Conservation (phyloP, 2,329 filamentous ascomycete species). For the Exophiala xenobiotica region DNA sequence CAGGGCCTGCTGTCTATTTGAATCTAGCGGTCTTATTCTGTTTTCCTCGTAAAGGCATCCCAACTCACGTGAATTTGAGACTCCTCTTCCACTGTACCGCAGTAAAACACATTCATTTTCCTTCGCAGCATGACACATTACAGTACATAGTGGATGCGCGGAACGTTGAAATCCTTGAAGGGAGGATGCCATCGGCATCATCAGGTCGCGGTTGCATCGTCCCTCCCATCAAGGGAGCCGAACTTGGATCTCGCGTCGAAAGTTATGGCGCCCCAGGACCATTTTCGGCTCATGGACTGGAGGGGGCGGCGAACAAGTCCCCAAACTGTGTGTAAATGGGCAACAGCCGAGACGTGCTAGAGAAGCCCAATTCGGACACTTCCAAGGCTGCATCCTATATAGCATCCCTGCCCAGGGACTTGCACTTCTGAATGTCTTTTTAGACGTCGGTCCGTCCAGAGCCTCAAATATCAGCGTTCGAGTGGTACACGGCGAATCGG, state of each 20-base stretch:
- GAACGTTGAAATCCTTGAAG: not conserved
- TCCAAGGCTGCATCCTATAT: slow-evolving; percentile 6
- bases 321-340: slow-evolving; percentile 1
- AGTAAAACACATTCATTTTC: not conserved
- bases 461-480: slow-evolving; percentile 8
- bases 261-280: slow-evolving; percentile 1
- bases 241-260: slow-evolving; percentile 7
- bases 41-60: not conserved
- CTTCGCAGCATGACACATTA: not conserved
- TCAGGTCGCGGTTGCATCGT: not conserved
- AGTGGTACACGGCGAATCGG: slow-evolving; percentile 7
- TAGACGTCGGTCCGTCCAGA: slow-evolving; percentile 4
- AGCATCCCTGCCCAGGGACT: slow-evolving; percentile 2
- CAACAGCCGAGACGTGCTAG: slow-evolving; percentile 5
- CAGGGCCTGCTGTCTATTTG: not conserved
- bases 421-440: slow-evolving; percentile 6
- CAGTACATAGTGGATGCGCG: not conserved
- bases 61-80: not conserved
- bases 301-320: not conserved
- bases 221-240: not conserved
- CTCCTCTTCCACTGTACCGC: not conserved
- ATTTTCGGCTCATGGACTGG: slow-evolving; percentile 2
- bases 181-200: not conserved
- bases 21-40: not conserved
- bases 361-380: slow-evolving; percentile 7